Percentiles rank a stretch among this genome's conserved stretches.
Conservation (phyloP, 169 alveolate genomes). For the Plasmodium cynomolgi region DNA sequence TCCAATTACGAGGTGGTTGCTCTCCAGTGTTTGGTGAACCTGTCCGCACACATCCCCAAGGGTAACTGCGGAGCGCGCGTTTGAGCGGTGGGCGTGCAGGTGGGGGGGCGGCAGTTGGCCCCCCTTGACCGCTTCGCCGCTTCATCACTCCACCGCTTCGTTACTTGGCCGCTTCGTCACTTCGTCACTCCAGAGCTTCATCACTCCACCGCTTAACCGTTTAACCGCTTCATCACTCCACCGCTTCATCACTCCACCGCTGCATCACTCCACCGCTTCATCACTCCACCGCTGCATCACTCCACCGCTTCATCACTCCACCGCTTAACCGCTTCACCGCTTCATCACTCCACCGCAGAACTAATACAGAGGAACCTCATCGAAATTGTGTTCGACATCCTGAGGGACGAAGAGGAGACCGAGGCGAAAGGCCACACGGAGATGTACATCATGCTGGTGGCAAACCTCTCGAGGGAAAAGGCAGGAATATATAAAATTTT, state of each 20-base stretch:
- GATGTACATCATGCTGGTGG: slow-evolving; percentile 31
- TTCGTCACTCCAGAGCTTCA: no score
- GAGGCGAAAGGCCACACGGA: slow-evolving; percentile 21
- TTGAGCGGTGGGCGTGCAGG: no score
- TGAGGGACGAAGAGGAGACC: slow-evolving; percentile 32
- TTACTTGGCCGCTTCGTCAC: background rate
- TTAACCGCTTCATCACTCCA: no score
- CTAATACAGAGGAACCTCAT: slow-evolving; percentile 4
- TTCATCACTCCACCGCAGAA: background rate
- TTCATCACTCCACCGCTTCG: background rate
- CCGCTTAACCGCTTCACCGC: background rate
- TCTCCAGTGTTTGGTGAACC: slow-evolving; percentile 37
- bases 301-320: background rate
- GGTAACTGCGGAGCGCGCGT: slow-evolving; percentile 6
- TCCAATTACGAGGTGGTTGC: slow-evolving; percentile 6
- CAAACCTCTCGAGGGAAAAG: slow-evolving; percentile 41
- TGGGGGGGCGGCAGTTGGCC: background rate
- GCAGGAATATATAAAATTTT: slow-evolving; percentile 33
- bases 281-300: no score
- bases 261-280: no score
- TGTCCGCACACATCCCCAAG: slow-evolving; percentile 49
- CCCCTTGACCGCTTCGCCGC: background rate
- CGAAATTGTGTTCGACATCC: slow-evolving; percentile 40
- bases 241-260: background rate
- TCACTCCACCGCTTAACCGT: no score